Base-by-base conservation (phyloP, 1,284 basidiomycete genomes). In the Gomphus bonarii region DNA sequence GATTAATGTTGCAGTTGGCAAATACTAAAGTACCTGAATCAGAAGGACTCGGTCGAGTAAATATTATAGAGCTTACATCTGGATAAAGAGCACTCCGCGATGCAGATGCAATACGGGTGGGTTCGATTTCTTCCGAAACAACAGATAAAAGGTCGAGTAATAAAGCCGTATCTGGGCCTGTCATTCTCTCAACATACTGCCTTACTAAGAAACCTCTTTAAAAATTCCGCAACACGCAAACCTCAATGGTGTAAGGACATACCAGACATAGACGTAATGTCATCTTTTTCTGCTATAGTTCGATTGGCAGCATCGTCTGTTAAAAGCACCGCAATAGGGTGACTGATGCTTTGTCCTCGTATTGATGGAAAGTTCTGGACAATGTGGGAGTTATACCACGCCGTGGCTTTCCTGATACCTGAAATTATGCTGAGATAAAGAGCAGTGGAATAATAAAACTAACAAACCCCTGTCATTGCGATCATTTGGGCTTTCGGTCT, bases 221-320 rank as follows among this genome's bases (percentile, higher is more conserved):
- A 54, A 25, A 36, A 42, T 52, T 25, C 9, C 9, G 22, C 40
- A 11, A 40, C 4, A 42, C 36, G n/a, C 20, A 55, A 40, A 31
- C 38, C n/a, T 46, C 12, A 40, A 52, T 31, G 62, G 20, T 8
- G 35, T 54, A 48, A 28, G 46, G 44, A 60, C 68, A 44, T 62
- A 88, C 87, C 82, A 60, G 87, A 88, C 40, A 80, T 67, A 49
- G 80, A 79, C 0, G 73, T 66, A n/a, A 95, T 77, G 1, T 80
- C 84, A 44, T 84, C 79, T n/a, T 74, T 73, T 59, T 81, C 75
- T 0, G 92, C 91, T 60, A 87, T 86, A 64, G 81, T 76, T 51
- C 90, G 75, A 69, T 97, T 97, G 18, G 83, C 88, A 43, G 79
- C 84, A 68, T 99, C 97, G 68, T 99, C 92, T 1, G 92, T 92